Base-by-base conservation (phyloP, 768 basidiomycete genomes). In the Tulasnella sp. region DNA sequence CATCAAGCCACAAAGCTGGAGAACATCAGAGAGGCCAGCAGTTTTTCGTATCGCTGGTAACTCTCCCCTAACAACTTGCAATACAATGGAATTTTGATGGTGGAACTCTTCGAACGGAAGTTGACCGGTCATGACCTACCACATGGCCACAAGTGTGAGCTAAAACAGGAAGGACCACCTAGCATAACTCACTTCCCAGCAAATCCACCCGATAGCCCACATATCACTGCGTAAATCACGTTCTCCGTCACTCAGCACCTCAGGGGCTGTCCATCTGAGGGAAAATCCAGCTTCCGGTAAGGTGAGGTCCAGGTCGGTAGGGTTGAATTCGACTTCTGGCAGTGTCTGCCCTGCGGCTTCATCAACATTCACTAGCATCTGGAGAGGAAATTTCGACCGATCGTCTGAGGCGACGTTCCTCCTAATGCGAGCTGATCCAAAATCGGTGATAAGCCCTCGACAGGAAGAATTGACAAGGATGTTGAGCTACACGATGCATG, bases 161-260 rank as follows among this genome's bases (percentile, higher is more conserved):
- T n/a, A 52, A 24, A 0, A 52, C 6, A 10, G 52, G 5, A 24
- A n/a, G 21, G 52, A 24, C 52, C 3, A 10, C n/a, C n/a, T n/a
- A 10, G 52, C 24, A 21, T n/a, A 4, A 52, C 52, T 21, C 52
- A 52, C 52, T n/a, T 52, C 52, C 52, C 52, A 52, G 24, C 52
- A 52, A 52, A 52, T 10, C 52, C 52, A 52, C 24, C 52, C 52
- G 24, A 52, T 3, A 52, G 52, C 6, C 52, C 52, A 52, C 52
- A 52, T 52, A 10, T 52, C 52, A 7, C 24, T n/a, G 52, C 24
- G 52, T 52, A 52, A n/a, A 52, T n/a, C 52, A 21, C 24, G 7
- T 0, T 0, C 6, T n/a, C 12, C 0, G n/a, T 52, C n/a, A 3
- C 1, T 7, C 52, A n/a, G 8, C 1, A n/a, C 3, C 52, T 52